Percentiles rank a stretch among this genome's conserved stretches.
phyloP scores from a whole-genome alignment of 352 stramenopile species.

The Phytophthora brassicae region DNA sequence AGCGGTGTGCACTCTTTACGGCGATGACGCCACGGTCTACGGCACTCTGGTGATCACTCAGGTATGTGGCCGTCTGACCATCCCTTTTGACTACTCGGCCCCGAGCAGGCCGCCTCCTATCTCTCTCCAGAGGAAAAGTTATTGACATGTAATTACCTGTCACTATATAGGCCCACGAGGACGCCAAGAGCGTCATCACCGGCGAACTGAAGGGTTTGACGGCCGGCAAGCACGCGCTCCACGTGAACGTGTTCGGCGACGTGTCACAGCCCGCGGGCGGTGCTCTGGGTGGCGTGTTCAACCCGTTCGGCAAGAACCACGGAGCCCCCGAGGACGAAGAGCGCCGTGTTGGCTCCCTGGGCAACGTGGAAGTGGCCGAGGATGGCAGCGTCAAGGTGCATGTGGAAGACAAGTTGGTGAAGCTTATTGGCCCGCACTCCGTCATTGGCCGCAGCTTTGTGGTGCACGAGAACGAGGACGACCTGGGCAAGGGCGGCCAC shows the following conservation, averaged over 20 bases:
- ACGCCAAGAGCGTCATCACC: conserved; percentile 86
- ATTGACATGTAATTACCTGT: background rate
- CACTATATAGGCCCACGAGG: conserved; percentile 57
- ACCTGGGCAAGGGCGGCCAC: conserved; percentile 96
- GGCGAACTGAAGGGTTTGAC: conserved; percentile 77
- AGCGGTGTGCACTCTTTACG: conserved; percentile 86
- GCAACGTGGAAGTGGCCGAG: conserved; percentile 89
- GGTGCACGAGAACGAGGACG: conserved; percentile 95
- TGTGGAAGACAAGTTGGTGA: conserved; percentile 95
- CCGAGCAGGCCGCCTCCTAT: background rate
- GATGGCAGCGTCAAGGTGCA: conserved; percentile 90
- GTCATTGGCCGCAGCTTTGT: conserved; percentile 97
- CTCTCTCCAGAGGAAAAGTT: background rate
- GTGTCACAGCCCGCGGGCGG: conserved; percentile 80
- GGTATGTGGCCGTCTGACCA: background rate
- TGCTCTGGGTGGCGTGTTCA: conserved; percentile 94
- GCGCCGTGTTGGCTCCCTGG: conserved; percentile 94
- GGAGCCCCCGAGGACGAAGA: conserved; percentile 95
- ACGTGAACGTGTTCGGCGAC: conserved; percentile 96
- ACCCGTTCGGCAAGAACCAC: conserved; percentile 98
- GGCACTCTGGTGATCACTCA: conserved; percentile 81
- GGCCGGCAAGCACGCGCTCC: conserved; percentile 93
- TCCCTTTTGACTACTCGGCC: background rate
- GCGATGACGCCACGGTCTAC: conserved; percentile 80
- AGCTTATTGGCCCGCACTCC: conserved; percentile 97